Percentiles rank a stretch among this genome's conserved stretches.
Conservation (phyloP, 805 yeast species). For the Candida pseudofarinosa region DNA sequence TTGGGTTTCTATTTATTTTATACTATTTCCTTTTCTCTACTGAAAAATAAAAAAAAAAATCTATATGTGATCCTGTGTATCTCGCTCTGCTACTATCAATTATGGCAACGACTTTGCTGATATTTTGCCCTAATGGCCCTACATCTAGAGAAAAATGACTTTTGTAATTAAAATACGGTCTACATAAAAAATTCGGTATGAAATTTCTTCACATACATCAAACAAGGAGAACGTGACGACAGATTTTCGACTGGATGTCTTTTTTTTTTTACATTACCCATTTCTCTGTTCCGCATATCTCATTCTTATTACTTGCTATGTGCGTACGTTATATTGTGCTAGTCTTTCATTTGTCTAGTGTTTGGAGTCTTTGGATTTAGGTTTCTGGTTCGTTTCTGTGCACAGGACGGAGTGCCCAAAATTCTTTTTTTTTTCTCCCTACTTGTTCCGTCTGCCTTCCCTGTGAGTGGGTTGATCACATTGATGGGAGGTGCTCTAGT, state of each 20-base stretch:
- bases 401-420: neutral
- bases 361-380: neutral
- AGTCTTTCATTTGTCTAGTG: neutral
- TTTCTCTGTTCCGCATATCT: neutral
- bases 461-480: too few relatives aligned
- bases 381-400: neutral
- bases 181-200: conserved; percentile 1
- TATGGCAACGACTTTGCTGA: neutral
- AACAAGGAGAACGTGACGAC: neutral
- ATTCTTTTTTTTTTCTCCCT: too few relatives aligned
- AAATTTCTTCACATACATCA: conserved; percentile 1
- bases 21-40: neutral
- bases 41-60: too few relatives aligned
- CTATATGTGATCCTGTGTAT: neutral
- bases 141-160: neutral
- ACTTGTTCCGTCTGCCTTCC: neutral
- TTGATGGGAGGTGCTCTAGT: too few relatives aligned
- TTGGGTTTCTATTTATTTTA: neutral
- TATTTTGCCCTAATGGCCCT: neutral
- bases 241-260: neutral
- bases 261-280: neutral
- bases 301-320: neutral
- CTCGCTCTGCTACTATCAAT: neutral
- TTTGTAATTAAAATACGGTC: neutral
- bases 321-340: neutral